Conservation (phyloP, 2,329 filamentous ascomycete genomes). For the Botrytis elliptica region DNA sequence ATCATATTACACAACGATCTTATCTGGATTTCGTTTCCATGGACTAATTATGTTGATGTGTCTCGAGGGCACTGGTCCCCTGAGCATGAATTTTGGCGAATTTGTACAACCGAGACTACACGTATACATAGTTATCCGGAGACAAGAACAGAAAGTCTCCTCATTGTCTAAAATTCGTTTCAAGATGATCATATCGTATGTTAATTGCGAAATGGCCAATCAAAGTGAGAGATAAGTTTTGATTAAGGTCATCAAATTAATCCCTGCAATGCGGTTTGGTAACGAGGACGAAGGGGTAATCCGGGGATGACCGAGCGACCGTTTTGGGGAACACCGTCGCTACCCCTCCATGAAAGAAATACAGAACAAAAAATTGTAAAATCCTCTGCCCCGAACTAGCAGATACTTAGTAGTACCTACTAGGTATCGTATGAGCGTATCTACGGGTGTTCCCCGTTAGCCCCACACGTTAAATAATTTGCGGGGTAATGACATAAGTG, state of each 20-base stretch:
- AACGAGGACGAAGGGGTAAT: neutral
- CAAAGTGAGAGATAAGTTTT: neutral
- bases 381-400: neutral
- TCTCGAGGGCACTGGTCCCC: neutral
- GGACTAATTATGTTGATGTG: neutral
- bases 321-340: neutral
- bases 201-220: neutral
- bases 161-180: neutral
- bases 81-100: neutral
- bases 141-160: neutral
- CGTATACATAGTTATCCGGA: neutral
- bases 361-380: neutral
- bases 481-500: neutral
- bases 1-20: neutral
- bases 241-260: neutral
- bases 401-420: neutral
- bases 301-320: neutral
- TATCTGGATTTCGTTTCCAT: neutral
- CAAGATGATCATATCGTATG: neutral
- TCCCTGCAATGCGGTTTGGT: neutral
- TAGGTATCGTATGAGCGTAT: too few relatives aligned
- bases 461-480: neutral
- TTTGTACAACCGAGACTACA: neutral
- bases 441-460: neutral
- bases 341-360: neutral